Evolutionary conservation across 164 flowering plant genomes (phyloP), one percentile per base, ranked within the genome.

Genomic region (Warburgia ugandensis): DNA sequence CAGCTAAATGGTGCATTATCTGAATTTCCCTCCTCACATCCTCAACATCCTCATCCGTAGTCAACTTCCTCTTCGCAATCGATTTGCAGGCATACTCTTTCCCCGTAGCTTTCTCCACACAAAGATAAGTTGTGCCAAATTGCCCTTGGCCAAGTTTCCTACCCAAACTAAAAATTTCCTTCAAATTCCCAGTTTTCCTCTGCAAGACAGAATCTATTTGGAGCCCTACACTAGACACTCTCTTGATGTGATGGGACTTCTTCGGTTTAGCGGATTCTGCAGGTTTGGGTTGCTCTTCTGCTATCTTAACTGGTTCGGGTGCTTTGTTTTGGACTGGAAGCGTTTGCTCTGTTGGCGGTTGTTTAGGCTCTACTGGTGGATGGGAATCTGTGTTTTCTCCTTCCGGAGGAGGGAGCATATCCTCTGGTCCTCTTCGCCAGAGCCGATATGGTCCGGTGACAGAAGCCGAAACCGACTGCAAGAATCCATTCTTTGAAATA

Each of bases 11-110:
- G 60, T 85, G 92, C 97, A 88, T 76, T 50, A 85, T 83, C 82
- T 85, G 80, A 51, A 88, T 78, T 55, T 88, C 97, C 61, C 92
- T 77, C 59, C 89, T 77, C 27, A 88, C 94, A 63, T 85, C 97
- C 17, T 83, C 89, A n/a, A 85, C 79, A 60, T 88, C 97, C 11
- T 81, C 92, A 21, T 49, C 44, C 0, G 77, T 68, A 25, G 58
- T 12, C 57, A 88, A 28, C 47, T 81, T 88, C 66, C 87, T 78
- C 61, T 88, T 88, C 1, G 84, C 75, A 28, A 88, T 78, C 2
- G 97, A 88, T 51, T 88, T 88, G 70, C 97, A 88, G 21, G 95
- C 97, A 53, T 65, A 81, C 50, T 77, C 68, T 55, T 75, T 78
- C 9, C 85, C 82, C 0, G 85, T 79, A 17, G 51, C 60, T 52